Percentiles rank a stretch among this genome's conserved stretches.
These are phyloP conservation scores for Hypoxylon sp. DNA, from an alignment of 2,329 filamentous ascomycete genomes.

Conservation along the genomic window DNA sequence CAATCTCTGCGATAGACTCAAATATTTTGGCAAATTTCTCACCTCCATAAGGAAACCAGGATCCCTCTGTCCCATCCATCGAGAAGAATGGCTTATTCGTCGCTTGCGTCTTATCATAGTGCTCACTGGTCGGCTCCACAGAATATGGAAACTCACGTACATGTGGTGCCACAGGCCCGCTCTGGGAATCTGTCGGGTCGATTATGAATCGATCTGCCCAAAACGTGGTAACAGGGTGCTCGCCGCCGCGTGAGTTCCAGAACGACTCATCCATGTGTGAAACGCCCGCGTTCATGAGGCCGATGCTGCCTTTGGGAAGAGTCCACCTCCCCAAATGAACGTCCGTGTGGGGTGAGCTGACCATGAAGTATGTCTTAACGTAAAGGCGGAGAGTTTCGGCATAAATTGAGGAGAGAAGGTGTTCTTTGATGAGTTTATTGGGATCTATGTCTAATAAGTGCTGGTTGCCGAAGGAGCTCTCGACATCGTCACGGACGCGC, in stretches of 20 bases:
- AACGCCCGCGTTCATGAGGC: conserved; percentile 35
- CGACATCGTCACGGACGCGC: background rate
- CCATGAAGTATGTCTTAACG: conserved; percentile 38
- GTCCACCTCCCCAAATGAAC: conserved; percentile 39
- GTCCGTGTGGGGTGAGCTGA: conserved; percentile 41
- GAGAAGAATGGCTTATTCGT: no score
- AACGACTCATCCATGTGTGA: conserved; percentile 43
- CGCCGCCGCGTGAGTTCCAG: conserved; percentile 46
- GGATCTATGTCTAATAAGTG: background rate
- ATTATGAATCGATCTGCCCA: conserved; percentile 47
- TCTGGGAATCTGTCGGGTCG: conserved; percentile 40
- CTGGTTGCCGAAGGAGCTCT: background rate
- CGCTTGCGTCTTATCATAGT: no score
- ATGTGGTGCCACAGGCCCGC: conserved; percentile 28
- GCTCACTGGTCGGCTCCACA: no score
- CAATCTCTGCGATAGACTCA: no score
- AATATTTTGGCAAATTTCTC: no score
- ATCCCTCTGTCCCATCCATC: no score
- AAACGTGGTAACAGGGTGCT: conserved; percentile 42
- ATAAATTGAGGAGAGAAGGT: conserved; percentile 24
- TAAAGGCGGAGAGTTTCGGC: conserved; percentile 45
- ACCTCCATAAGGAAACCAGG: no score
- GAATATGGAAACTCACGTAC: no score
- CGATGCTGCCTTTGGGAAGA: conserved; percentile 39
- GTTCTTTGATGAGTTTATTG: background rate